Evolutionary conservation across 306 rosid genomes (phyloP).

Genomic region (Corylus avellana): DNA sequence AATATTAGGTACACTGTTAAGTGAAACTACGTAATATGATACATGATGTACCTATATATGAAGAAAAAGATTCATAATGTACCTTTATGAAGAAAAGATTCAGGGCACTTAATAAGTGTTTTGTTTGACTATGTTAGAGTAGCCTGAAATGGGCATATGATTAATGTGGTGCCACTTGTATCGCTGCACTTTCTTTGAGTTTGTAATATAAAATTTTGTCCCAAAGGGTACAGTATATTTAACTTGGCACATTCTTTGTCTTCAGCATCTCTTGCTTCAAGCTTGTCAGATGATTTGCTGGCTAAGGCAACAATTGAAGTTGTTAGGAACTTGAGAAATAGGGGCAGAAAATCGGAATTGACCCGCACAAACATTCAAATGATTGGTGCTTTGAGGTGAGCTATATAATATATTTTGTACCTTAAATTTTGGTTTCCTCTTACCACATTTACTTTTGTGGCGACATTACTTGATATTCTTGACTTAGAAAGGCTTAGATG

Average conservation of each 20-base stretch:
- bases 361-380: slow-evolving; percentile 92
- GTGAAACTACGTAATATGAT: not conserved
- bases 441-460: not conserved
- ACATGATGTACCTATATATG: not conserved
- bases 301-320: slow-evolving; percentile 82
- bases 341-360: slow-evolving; percentile 69
- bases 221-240: slow-evolving; percentile 7
- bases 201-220: slow-evolving; percentile 6
- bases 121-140: not conserved
- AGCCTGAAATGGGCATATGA: not conserved
- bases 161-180: not conserved
- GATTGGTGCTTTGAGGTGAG: slow-evolving; percentile 98
- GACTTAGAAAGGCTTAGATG: not conserved
- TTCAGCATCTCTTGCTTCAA: slow-evolving; percentile 88
- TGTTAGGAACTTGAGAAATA: slow-evolving; percentile 71
- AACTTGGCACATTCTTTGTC: slow-evolving; percentile 29
- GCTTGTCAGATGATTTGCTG: slow-evolving; percentile 89
- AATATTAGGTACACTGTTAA: not conserved
- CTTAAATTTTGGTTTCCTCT: not conserved
- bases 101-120: no score
- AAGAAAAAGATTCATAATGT: not conserved
- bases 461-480: not conserved
- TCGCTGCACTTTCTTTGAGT: not conserved
- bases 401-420: slow-evolving; percentile 1
- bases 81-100: not conserved